These are phyloP conservation scores for Chenopodium quinoa DNA, from an alignment of 148 eudicot species.

Conservation along the genomic window DNA sequence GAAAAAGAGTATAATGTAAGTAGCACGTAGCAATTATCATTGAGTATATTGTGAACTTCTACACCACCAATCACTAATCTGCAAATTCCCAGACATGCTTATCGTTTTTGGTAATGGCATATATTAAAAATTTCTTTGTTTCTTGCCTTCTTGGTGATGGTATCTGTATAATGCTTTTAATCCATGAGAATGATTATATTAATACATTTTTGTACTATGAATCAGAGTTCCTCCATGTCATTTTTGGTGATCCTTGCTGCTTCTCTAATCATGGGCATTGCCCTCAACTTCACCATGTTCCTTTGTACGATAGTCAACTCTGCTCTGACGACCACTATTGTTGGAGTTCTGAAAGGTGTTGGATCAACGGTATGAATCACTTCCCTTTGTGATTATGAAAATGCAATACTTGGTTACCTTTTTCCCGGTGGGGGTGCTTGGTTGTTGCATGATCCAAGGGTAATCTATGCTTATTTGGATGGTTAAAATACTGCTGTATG, in stretches of 20 bases:
- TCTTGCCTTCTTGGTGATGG: background rate
- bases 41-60: background rate
- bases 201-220: constrained; percentile 21
- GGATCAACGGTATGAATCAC: constrained; percentile 73
- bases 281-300: constrained; percentile 97
- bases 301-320: constrained; percentile 94
- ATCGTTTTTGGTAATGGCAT: background rate
- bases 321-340: constrained; percentile 91
- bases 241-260: constrained; percentile 61
- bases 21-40: background rate
- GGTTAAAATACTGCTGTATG: background rate
- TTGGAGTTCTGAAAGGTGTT: constrained; percentile 97
- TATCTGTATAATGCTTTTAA: background rate
- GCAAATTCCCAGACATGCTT: background rate
- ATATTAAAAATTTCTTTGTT: background rate
- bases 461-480: background rate
- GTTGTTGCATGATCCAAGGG: background rate
- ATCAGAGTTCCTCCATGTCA: constrained; percentile 69
- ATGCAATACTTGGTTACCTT: too few relatives aligned
- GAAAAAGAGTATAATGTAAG: background rate
- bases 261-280: constrained; percentile 92
- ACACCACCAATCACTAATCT: background rate
- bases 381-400: background rate
- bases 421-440: too few relatives aligned
- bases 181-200: background rate